A percentile compares a stretch with the other conserved stretches of the same genome.
These are phyloP conservation scores for Kurtzmaniella natalensis DNA, from an alignment of 1,139 yeast genomes.

Conservation along the genomic window DNA sequence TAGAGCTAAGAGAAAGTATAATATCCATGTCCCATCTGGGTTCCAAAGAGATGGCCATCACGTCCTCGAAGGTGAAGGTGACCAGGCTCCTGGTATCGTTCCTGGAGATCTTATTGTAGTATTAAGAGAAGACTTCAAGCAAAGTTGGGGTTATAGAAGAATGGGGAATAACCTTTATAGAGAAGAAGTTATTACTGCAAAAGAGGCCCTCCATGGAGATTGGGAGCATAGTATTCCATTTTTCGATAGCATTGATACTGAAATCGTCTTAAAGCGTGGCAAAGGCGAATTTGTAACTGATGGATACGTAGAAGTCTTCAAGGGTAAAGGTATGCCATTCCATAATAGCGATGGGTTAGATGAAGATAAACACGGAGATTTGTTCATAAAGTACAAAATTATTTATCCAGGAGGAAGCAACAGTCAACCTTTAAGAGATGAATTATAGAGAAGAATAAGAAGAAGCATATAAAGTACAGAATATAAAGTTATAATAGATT, in stretches of 20 bases:
- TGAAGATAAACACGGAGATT: slow-evolving; percentile 64
- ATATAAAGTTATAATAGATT: background rate
- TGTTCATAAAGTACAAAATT: slow-evolving; percentile 67
- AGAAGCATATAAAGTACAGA: slow-evolving; percentile 1
- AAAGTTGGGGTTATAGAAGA: slow-evolving; percentile 82
- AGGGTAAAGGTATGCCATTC: slow-evolving; percentile 84
- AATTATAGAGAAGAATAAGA: slow-evolving; percentile 13
- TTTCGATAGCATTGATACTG: slow-evolving; percentile 55
- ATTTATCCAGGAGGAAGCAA: slow-evolving; percentile 39
- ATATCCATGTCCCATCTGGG: slow-evolving; percentile 68
- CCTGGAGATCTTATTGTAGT: slow-evolving; percentile 75
- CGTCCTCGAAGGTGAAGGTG: slow-evolving; percentile 72
- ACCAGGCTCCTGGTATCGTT: slow-evolving; percentile 72
- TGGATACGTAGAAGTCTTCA: slow-evolving; percentile 68
- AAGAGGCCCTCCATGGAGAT: slow-evolving; percentile 73
- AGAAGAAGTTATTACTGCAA: slow-evolving; percentile 68
- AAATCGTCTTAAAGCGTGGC: slow-evolving; percentile 44
- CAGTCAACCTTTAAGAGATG: slow-evolving; percentile 16
- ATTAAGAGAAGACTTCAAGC: slow-evolving; percentile 48
- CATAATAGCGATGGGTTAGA: slow-evolving; percentile 23
- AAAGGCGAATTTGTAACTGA: slow-evolving; percentile 49
- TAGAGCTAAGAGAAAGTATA: slow-evolving; percentile 52
- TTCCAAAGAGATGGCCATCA: slow-evolving; percentile 56
- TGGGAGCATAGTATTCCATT: slow-evolving; percentile 70
- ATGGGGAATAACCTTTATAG: slow-evolving; percentile 71